Base-by-base conservation (phyloP, 2,329 filamentous ascomycete genomes). In the Saccharata proteae region DNA sequence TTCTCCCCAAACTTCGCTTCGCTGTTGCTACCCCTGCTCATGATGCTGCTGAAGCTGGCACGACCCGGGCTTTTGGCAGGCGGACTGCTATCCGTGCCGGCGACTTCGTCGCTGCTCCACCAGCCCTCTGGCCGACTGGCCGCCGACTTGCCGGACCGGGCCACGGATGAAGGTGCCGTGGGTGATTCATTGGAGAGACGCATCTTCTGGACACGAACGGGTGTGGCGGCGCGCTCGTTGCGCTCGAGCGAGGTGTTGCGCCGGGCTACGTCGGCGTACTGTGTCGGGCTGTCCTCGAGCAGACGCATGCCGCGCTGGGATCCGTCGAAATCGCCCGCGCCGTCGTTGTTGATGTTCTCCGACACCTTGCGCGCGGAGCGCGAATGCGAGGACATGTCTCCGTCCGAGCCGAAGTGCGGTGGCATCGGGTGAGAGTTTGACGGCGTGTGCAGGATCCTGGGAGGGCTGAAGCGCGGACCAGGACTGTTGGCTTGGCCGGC, bases 31-130 rank as follows among this genome's bases (percentile, higher is more conserved):
- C 51, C 51, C 21, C 16, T 22, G 10, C 33, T 35, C 9, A 20
- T 22, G 3, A 30, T 18, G 15, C 33, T 35, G 33, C 28, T 35
- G 15, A 35, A 14, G 19, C 33, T 35, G 11, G 23, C 23, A 12
- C 33, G 52, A 39, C 32, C 25, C 2, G 36, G 36, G 30, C 34
- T 35, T 12, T 16, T 9, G 12, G 40, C 19, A 27, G 40, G 25
- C 16, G 47, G 37, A n/a, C 44, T 29, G 11, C 36, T 32, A 28
- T 33, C 32, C 3, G 19, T 35, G 17, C 45, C 50, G 3, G 41
- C 52, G 5, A 55, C 48, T 26, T 57, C 54, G 24, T 57, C 54
- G 1, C 45, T 49, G 6, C 47, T 51, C 54, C 54, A 57, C 53
- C 54, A 57, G 8, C 53, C 52, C 38, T 56, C 54, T 1, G 54